phyloP scores from a whole-genome alignment of 2,329 filamentous ascomycete genomes.

The Alternaria sp. region DNA sequence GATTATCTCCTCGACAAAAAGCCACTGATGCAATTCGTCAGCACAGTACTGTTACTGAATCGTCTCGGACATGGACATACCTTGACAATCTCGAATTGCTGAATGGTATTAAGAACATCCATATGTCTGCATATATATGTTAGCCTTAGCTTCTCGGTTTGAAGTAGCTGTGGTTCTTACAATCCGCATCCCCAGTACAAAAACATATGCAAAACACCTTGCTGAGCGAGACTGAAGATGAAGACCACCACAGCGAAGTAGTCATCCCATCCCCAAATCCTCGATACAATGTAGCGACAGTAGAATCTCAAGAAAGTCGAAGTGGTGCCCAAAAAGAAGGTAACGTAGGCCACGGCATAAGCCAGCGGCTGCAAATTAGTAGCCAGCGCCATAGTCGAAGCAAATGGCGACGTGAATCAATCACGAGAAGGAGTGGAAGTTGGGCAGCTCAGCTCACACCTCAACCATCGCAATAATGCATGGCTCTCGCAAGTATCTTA shows the following conservation, averaged over 20 bases:
- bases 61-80: neutral
- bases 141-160: neutral
- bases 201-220: conserved; percentile 34
- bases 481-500: conserved; percentile 6
- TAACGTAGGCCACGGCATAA: conserved; percentile 28
- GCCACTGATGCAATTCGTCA: conserved; percentile 13
- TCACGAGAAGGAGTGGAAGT: conserved; percentile 8
- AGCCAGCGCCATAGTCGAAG: conserved; percentile 19
- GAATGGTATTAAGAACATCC: conserved; percentile 1
- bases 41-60: neutral
- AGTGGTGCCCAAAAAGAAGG: conserved; percentile 25
- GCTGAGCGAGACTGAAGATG: conserved; percentile 25
- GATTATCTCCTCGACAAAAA: conserved; percentile 46
- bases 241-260: conserved; percentile 24
- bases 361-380: conserved; percentile 27
- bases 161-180: conserved; percentile 16
- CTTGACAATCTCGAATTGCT: conserved; percentile 12
- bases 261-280: conserved; percentile 32
- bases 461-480: conserved; percentile 7
- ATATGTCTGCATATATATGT: neutral
- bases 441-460: conserved; percentile 9
- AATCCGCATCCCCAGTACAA: conserved; percentile 31
- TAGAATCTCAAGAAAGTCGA: conserved; percentile 31
- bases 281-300: conserved; percentile 23
- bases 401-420: conserved; percentile 8